These are phyloP conservation scores for Dendrobium nobile DNA, from an alignment of 106 monocot genomes.

Conservation along the genomic window DNA sequence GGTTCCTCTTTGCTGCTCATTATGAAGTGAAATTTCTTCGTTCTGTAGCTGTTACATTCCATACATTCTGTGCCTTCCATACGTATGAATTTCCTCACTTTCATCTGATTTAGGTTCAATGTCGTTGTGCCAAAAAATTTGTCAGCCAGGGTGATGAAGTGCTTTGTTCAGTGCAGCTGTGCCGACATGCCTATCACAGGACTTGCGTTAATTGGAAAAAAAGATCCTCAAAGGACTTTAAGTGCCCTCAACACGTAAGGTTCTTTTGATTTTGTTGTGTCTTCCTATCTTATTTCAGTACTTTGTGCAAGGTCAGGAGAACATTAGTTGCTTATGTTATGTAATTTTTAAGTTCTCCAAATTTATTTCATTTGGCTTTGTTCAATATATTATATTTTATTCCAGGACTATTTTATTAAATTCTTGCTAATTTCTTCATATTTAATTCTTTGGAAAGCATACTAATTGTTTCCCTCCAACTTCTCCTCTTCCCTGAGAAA, in stretches of 20 bases:
- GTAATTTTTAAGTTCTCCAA: neutral
- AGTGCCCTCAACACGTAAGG: constrained; percentile 84
- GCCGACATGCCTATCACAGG: constrained; percentile 46
- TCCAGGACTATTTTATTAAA: neutral
- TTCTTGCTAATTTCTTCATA: neutral
- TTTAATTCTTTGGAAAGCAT: neutral
- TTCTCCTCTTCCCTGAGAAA: neutral
- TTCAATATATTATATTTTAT: neutral
- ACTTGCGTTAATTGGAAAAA: constrained; percentile 32
- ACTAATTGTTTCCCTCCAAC: neutral
- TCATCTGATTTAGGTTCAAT: constrained; percentile 54
- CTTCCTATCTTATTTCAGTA: neutral
- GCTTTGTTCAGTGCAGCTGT: constrained; percentile 44
- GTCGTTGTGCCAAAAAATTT: constrained; percentile 53
- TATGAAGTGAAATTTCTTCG: neutral
- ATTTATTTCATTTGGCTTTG: neutral
- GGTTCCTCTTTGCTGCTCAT: neutral
- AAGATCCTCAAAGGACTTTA: constrained; percentile 33
- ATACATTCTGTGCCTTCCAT: neutral
- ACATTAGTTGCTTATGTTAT: neutral
- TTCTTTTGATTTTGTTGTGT: constrained; percentile 10
- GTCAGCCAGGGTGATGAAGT: constrained; percentile 55
- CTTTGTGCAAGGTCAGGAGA: neutral
- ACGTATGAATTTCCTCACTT: constrained; percentile 4
- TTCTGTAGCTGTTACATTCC: neutral